These are phyloP conservation scores for Xylariomycetidae sp. DNA, from an alignment of 2,329 filamentous ascomycete species.

Conservation along the genomic window DNA sequence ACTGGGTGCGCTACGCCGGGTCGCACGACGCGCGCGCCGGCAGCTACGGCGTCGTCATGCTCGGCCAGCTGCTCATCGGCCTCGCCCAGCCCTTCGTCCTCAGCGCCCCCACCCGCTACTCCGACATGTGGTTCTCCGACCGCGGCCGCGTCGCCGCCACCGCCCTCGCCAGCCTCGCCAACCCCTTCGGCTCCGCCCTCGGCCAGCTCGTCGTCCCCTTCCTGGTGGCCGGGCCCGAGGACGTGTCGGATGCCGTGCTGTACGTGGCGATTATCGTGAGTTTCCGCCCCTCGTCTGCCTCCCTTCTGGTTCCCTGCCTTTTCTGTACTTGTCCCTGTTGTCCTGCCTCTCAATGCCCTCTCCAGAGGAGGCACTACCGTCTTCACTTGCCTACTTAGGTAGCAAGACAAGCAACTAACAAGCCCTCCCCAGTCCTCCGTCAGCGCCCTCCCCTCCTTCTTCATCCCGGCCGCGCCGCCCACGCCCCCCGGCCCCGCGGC, in stretches of 20 bases:
- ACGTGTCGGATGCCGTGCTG: constrained; percentile 77
- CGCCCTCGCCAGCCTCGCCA: constrained; percentile 76
- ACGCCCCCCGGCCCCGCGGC: constrained; percentile 69
- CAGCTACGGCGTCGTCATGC: constrained; percentile 69
- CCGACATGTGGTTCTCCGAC: constrained; percentile 90
- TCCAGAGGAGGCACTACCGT: neutral
- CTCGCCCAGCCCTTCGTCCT: constrained; percentile 90
- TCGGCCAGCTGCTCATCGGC: constrained; percentile 85
- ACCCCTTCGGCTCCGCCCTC: constrained; percentile 82
- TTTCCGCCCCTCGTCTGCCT: constrained; percentile 8
- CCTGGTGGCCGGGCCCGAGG: constrained; percentile 55
- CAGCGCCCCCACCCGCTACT: constrained; percentile 82
- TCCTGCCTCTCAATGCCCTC: neutral
- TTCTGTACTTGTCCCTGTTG: constrained; percentile 6
- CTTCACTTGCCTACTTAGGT: neutral
- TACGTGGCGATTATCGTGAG: constrained; percentile 77
- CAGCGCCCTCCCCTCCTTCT: constrained; percentile 68
- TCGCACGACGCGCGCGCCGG: constrained; percentile 41
- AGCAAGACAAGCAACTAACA: no score
- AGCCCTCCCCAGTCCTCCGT: constrained; percentile 32
- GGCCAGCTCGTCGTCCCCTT: constrained; percentile 82
- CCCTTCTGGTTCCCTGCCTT: no score
- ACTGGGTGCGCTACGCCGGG: constrained; percentile 86
- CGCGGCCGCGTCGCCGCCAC: constrained; percentile 80
- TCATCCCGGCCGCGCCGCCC: constrained; percentile 70